Evolutionary conservation across 2,329 filamentous ascomycete genomes (phyloP).

Genomic region (Neopestalotiopsis sp.): DNA sequence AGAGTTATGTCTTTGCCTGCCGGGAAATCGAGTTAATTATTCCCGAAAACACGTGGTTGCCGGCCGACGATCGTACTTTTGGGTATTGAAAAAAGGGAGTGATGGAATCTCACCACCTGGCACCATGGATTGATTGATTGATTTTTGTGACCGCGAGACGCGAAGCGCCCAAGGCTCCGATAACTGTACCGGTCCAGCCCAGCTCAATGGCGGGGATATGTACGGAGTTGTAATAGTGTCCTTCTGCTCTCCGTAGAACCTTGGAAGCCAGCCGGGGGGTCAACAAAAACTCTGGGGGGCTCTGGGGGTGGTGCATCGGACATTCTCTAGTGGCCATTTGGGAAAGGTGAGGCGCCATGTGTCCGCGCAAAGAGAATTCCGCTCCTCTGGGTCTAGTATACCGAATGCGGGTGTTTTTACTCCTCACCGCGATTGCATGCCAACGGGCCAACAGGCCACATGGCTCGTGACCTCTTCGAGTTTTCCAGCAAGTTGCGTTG

Average conservation of each 20-base stretch:
- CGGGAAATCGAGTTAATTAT: neutral
- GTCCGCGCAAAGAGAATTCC: neutral
- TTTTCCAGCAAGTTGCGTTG: neutral
- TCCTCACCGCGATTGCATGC: neutral
- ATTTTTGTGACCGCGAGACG: neutral
- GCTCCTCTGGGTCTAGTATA: neutral
- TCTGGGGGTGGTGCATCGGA: neutral
- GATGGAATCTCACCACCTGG: neutral
- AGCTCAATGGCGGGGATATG: neutral
- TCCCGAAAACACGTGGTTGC: neutral
- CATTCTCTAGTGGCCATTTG: neutral
- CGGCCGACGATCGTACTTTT: neutral
- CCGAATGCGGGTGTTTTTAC: neutral
- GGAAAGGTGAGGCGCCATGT: slow-evolving; percentile 1
- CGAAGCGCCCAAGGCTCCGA: neutral
- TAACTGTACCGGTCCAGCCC: neutral
- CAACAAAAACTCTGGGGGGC: neutral
- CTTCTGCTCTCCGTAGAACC: neutral
- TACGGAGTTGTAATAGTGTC: neutral
- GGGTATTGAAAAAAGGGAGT: neutral
- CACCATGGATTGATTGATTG: neutral
- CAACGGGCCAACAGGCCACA: neutral
- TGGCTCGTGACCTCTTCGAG: neutral
- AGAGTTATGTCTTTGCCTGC: neutral
- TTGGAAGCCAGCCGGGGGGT: neutral